Conservation (phyloP, 2,329 filamentous ascomycete genomes). For the Arthroderma sp. region DNA sequence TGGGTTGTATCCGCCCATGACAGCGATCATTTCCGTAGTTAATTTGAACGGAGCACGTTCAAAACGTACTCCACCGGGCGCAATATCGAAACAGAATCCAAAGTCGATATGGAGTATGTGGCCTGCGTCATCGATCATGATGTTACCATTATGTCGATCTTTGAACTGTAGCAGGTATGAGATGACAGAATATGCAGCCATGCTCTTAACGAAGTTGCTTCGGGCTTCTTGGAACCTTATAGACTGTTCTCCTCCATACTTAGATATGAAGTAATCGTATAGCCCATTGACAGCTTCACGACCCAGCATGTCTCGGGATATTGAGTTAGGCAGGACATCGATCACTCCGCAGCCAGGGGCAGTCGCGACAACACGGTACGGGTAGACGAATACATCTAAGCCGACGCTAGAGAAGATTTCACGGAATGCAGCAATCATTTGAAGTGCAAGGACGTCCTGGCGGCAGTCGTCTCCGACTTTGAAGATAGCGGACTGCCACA, state of each 20-base stretch:
- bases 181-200: constrained; percentile 97
- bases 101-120: constrained; percentile 99
- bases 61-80: constrained; percentile 91
- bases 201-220: constrained; percentile 96
- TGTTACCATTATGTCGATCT: constrained; percentile 97
- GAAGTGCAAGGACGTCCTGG: constrained; percentile 88
- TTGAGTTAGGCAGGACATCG: constrained; percentile 93
- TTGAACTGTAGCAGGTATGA: constrained; percentile 97
- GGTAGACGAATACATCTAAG: constrained; percentile 91
- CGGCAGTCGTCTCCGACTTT: constrained; percentile 98
- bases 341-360: constrained; percentile 97
- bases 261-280: constrained; percentile 95
- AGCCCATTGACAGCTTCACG: constrained; percentile 95
- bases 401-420: constrained; percentile 94
- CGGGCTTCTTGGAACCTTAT: constrained; percentile 89
- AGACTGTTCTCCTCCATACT: constrained; percentile 93
- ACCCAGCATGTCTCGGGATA: constrained; percentile 96
- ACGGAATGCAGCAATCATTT: constrained; percentile 96
- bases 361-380: constrained; percentile 92
- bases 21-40: constrained; percentile 93
- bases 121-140: constrained; percentile 96
- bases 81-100: constrained; percentile 98
- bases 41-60: constrained; percentile 98
- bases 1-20: constrained; percentile 61
- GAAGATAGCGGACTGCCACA: constrained; percentile 99